These are phyloP conservation scores for Aspergillus coremiiformis DNA, from an alignment of 495 filamentous ascomycete species.

Conservation along the genomic window DNA sequence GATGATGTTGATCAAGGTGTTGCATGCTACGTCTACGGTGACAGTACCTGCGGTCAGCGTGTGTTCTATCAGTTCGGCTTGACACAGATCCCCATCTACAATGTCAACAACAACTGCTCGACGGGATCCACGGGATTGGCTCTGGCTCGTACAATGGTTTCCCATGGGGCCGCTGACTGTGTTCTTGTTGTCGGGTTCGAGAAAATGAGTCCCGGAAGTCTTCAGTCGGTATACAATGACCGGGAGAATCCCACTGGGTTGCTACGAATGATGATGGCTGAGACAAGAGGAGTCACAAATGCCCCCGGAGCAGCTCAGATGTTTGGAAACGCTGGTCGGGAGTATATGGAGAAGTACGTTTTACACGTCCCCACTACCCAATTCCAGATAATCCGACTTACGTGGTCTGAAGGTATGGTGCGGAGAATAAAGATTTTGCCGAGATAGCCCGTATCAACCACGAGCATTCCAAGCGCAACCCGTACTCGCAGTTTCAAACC, in stretches of 20 bases:
- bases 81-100: slow-evolving; percentile 91
- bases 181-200: slow-evolving; percentile 91
- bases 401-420: slow-evolving; percentile 56
- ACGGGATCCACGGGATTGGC: slow-evolving; percentile 84
- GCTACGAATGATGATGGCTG: slow-evolving; percentile 68
- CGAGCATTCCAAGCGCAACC: slow-evolving; percentile 81
- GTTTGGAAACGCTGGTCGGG: slow-evolving; percentile 90
- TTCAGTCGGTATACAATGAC: slow-evolving; percentile 75
- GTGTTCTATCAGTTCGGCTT: slow-evolving; percentile 99
- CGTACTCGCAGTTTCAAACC: slow-evolving; percentile 93
- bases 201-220: slow-evolving; percentile 91
- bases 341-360: slow-evolving; percentile 88
- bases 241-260: slow-evolving; percentile 67
- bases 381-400: slow-evolving; percentile 11
- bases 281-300: slow-evolving; percentile 69
- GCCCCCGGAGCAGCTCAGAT: slow-evolving; percentile 83
- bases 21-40: slow-evolving; percentile 97
- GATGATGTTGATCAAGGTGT: slow-evolving; percentile 93
- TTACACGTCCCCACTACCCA: neutral
- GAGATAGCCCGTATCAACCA: slow-evolving; percentile 97
- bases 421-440: slow-evolving; percentile 79
- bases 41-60: slow-evolving; percentile 89
- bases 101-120: slow-evolving; percentile 97
- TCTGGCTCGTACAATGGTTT: slow-evolving; percentile 75
- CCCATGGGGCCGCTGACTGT: slow-evolving; percentile 73